Conservation (phyloP, 257 asterid species). For the Solanum medicagineum region DNA sequence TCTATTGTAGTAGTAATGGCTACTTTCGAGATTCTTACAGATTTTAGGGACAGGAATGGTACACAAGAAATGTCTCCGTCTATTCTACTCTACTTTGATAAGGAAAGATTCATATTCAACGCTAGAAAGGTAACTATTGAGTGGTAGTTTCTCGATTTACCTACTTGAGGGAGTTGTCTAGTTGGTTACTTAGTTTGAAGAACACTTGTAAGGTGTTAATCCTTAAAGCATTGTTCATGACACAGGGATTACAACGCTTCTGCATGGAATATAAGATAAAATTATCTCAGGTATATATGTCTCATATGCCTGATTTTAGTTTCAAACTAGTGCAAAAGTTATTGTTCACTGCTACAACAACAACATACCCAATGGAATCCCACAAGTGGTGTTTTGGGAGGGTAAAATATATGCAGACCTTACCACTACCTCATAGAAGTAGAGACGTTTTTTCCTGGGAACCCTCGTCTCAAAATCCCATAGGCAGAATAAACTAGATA, state of each 20-base stretch:
- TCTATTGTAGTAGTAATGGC: background rate
- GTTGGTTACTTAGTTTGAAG: background rate
- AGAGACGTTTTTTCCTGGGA: no score
- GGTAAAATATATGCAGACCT: no score
- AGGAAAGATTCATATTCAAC: conserved; percentile 83
- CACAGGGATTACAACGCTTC: conserved; percentile 91
- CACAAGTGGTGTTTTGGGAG: no score
- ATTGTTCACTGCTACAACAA: no score
- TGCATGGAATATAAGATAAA: conserved; percentile 85
- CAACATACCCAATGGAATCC: no score
- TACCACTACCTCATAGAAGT: no score
- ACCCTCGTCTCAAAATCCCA: no score
- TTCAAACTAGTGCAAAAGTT: background rate
- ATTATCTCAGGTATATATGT: conserved; percentile 61
- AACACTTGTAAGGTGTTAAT: background rate
- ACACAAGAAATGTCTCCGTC: conserved; percentile 94
- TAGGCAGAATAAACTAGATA: no score
- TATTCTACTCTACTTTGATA: conserved; percentile 80
- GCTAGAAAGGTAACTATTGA: conserved; percentile 70
- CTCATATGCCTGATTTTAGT: background rate
- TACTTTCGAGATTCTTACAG: conserved; percentile 23
- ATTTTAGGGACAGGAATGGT: conserved; percentile 96
- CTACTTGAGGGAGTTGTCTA: background rate
- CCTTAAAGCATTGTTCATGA: background rate
- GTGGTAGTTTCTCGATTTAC: background rate